Base-by-base conservation (phyloP, 116 monocot genomes). In the Cymodocea nodosa region DNA sequence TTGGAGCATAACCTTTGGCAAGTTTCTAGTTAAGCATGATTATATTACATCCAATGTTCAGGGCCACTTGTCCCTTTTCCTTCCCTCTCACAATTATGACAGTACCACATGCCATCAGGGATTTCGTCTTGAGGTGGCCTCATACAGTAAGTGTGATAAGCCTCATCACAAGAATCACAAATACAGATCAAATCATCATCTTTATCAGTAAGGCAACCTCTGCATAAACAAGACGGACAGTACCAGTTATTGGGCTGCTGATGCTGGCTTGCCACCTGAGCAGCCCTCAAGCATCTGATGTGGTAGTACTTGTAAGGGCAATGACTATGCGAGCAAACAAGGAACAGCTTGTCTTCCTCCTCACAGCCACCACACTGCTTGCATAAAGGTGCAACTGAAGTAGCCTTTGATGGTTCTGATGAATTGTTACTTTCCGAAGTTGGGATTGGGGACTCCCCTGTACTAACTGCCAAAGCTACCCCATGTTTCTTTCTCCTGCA, bases 181-280 rank as follows among this genome's bases (percentile, higher is more conserved):
- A 97, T 63, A 6, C 88, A 82, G 58, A 91, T 91, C 59, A 75
- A 68, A 8, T 83, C 78, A 62, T 97, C 97, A 61, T 97, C 87
- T 65, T 76, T 79, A 34, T 97, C 82, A 15, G 44, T 30, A 40
- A 80, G 74, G 50, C 97, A 97, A 72, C 34, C 78, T 66, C 91
- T 78, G 60, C 97, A 97, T 6, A 97, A 83, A 69, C 97, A 97
- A 16, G 97, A 97, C 34, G 97, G 97, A 78, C 97, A 97, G 67
- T 91, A 97, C 97, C 97, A 97, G 67, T 85, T 16, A 56, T 60
- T 55, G 59, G 59, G 51, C 53, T 63, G 59, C 40, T 87, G 90
- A 19, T 79, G 72, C 48, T 64, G 51, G 50, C 64, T 79, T 8
- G 87, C 90, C 51, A 87, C 71, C 76, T 97, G 87, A 20, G 57